These are phyloP conservation scores for Coniochaeta ligniaria DNA, from an alignment of 2,329 filamentous ascomycete species.

Conservation along the genomic window DNA sequence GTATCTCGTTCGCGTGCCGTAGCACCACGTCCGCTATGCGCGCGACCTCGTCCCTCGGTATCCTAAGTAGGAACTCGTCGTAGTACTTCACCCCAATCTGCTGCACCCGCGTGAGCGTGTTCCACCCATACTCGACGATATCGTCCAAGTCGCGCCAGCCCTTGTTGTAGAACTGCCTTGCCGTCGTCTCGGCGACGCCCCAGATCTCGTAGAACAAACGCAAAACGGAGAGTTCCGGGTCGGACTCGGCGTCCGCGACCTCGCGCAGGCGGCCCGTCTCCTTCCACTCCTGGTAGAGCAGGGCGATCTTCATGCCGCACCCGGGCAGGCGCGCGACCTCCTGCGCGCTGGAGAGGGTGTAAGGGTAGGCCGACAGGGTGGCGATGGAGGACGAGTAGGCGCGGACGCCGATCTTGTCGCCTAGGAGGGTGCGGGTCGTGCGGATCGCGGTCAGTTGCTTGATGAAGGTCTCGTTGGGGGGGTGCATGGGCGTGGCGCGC, in stretches of 20 bases:
- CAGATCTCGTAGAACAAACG: constrained; percentile 76
- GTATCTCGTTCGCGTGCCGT: constrained; percentile 57
- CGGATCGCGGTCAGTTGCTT: constrained; percentile 67
- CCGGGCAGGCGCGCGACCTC: constrained; percentile 60
- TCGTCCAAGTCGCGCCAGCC: constrained; percentile 84
- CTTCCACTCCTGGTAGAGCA: constrained; percentile 70
- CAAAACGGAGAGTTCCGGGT: constrained; percentile 58
- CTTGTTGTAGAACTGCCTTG: constrained; percentile 71
- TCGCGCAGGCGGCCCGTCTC: constrained; percentile 53
- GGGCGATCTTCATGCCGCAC: constrained; percentile 72
- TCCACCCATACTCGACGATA: constrained; percentile 77
- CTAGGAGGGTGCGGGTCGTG: constrained; percentile 59
- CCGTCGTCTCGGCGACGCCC: constrained; percentile 82
- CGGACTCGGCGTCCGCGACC: constrained; percentile 53
- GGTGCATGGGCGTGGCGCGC: constrained; percentile 60
- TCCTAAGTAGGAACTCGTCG: constrained; percentile 68
- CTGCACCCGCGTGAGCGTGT: constrained; percentile 66
- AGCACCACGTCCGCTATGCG: constrained; percentile 58
- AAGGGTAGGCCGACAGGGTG: constrained; percentile 72
- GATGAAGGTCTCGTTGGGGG: constrained; percentile 72
- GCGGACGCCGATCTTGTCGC: constrained; percentile 72
- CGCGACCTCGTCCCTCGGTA: constrained; percentile 69
- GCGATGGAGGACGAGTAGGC: constrained; percentile 88
- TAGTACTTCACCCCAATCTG: constrained; percentile 95
- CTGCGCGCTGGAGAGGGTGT: constrained; percentile 28